Base-by-base conservation (phyloP, 176 grass and related monocot species). In the Musa schizocarpa region DNA sequence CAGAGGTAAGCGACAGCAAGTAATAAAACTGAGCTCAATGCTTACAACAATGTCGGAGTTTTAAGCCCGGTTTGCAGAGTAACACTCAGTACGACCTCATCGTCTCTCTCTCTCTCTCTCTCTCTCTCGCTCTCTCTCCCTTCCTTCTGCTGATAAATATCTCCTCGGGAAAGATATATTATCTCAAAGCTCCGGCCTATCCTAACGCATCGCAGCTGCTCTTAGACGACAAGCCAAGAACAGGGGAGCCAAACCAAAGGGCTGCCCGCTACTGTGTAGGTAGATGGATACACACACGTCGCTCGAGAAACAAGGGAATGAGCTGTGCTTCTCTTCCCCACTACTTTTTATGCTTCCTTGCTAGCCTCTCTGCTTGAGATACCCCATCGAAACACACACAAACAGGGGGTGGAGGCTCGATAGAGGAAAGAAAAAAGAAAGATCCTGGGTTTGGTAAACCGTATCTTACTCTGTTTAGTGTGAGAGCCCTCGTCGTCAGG, bases 1-100 rank as follows among this genome's bases (percentile, higher is more conserved):
- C 54, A 10, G 29, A 58, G 27, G 49, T 58, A 48, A 75, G 26
- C 73, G 55, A 75, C 54, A 58, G 67, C 34, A 50, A 21, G 67
- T 58, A 50, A 69, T 69, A 17, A 69, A 69, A 69, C 67, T 11
- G 67, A 69, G 34, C 67, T 69, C 34, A 50, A 21, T 50, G 67
- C 67, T 69, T 69, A 69, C 67, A 50, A 2, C 67, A 50, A 50
- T 69, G 34, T 69, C 67, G 67, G 67, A 69, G 34, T 13, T 19
- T 50, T 23, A 16, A 4, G 34, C 34, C 4, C 34, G 34, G 34
- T 43, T 69, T 48, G 67, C 67, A 69, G 67, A 50, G 29, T 50
- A 50, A 69, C 34, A n/a, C 34, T 8, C 43, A 50, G 67, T 50
- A 50, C 67, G 34, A 50, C 13, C 67, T 49, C 67, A 27, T 34